phyloP scores from a whole-genome alignment of 306 rosid species.

The Castanea sativa region DNA sequence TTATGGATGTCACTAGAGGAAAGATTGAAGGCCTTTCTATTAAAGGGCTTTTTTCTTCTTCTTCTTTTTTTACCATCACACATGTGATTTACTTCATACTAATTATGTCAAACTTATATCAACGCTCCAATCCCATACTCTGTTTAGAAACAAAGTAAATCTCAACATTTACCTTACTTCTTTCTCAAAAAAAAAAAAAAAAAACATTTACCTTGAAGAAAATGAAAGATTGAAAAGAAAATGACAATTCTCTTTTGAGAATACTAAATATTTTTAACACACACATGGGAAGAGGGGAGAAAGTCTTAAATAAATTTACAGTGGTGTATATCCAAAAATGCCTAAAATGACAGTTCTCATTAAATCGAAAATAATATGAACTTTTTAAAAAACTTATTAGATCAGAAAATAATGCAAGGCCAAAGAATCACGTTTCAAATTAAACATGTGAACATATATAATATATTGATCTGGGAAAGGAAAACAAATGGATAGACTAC shows the following conservation, averaged over 20 bases:
- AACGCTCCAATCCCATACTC: background rate
- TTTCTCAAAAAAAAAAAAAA: background rate
- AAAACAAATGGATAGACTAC: too few species aligned
- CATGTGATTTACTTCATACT: background rate
- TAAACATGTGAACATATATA: too few species aligned
- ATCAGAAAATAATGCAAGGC: too few species aligned
- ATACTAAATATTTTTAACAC: too few species aligned
- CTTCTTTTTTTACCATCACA: background rate
- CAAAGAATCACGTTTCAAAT: too few species aligned
- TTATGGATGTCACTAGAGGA: too few species aligned
- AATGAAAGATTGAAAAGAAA: background rate
- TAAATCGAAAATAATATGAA: background rate
- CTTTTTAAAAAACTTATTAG: background rate
- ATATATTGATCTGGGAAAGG: too few species aligned
- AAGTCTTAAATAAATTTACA: too few species aligned
- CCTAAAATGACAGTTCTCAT: background rate
- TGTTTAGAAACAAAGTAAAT: background rate
- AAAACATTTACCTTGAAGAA: background rate
- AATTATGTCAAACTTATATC: too few species aligned
- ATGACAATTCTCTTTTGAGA: background rate
- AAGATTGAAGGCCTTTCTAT: background rate
- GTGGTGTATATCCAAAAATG: too few species aligned
- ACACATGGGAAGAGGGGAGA: too few species aligned
- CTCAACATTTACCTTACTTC: background rate
- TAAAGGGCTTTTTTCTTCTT: background rate